phyloP scores from a whole-genome alignment of 495 filamentous ascomycete genomes.

The Lasiosphaeria hispida region DNA sequence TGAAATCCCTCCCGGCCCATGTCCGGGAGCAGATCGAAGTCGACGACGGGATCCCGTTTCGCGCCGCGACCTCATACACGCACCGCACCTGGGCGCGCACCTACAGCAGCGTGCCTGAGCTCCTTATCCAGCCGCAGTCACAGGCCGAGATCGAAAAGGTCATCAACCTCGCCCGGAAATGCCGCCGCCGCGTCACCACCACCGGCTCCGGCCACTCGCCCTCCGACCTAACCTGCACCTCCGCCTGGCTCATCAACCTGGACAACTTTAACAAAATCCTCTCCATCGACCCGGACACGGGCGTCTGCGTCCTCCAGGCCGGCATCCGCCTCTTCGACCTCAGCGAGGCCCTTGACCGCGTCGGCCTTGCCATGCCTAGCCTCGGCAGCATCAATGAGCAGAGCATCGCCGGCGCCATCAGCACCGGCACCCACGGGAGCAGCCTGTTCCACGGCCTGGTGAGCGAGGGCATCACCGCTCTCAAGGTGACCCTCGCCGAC shows the following conservation, averaged over 20 bases:
- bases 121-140: slow-evolving; percentile 80
- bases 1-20: slow-evolving; percentile 20
- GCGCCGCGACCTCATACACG: slow-evolving; percentile 62
- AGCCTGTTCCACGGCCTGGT: slow-evolving; percentile 80
- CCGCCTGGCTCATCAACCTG: slow-evolving; percentile 91
- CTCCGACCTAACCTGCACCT: slow-evolving; percentile 88
- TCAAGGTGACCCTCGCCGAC: slow-evolving; percentile 81
- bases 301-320: slow-evolving; percentile 72
- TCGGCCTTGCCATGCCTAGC: slow-evolving; percentile 79
- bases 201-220: slow-evolving; percentile 90
- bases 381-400: slow-evolving; percentile 94
- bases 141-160: slow-evolving; percentile 78
- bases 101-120: slow-evolving; percentile 79
- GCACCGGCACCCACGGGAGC: slow-evolving; percentile 90
- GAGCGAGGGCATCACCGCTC: slow-evolving; percentile 65
- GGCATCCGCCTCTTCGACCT: slow-evolving; percentile 79
- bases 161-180: slow-evolving; percentile 75
- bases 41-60: slow-evolving; percentile 63
- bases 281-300: slow-evolving; percentile 59
- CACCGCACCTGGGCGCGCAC: slow-evolving; percentile 98
- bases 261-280: slow-evolving; percentile 76
- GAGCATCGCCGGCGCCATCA: slow-evolving; percentile 87
- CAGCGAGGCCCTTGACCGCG: slow-evolving; percentile 62
- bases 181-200: slow-evolving; percentile 73
- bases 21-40: slow-evolving; percentile 22